Conservation (phyloP, 2,329 filamentous ascomycete genomes). For the Fusarium mangiferae region DNA sequence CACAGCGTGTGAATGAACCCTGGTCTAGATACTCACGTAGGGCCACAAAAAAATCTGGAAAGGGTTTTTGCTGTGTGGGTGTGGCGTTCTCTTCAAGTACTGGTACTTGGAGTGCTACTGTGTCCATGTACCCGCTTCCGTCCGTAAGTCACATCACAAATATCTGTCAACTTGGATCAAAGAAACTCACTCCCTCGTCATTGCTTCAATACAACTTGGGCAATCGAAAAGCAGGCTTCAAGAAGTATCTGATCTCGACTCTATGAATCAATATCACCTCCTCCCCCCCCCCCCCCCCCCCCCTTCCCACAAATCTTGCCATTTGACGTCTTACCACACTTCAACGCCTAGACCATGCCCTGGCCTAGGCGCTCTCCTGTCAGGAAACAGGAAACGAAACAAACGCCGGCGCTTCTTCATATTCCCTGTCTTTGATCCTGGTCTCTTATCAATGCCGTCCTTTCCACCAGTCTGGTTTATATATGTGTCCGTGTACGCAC, state of each 20-base stretch:
- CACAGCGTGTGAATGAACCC: slow-evolving; percentile 2
- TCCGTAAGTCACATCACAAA: neutral
- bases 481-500: neutral
- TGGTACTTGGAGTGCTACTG: slow-evolving; percentile 30
- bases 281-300: neutral
- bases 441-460: slow-evolving; percentile 22
- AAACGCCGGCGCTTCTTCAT: slow-evolving; percentile 42
- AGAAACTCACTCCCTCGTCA: slow-evolving; percentile 27
- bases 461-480: slow-evolving; percentile 8
- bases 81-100: slow-evolving; percentile 38
- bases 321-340: slow-evolving; percentile 23
- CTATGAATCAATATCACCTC: slow-evolving; percentile 18
- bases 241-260: neutral
- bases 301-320: slow-evolving; percentile 1
- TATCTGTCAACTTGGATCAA: neutral
- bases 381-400: slow-evolving; percentile 45
- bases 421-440: slow-evolving; percentile 29
- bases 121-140: slow-evolving; percentile 23
- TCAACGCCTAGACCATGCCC: slow-evolving; percentile 13
- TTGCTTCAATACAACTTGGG: neutral
- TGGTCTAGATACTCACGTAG: slow-evolving; percentile 6
- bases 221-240: neutral
- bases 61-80: slow-evolving; percentile 10
- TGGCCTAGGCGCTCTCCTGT: slow-evolving; percentile 40
- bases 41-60: slow-evolving; percentile 14